Evolutionary conservation across 1,284 basidiomycete species (phyloP).

Genomic region (Leccinum griseonigrum): DNA sequence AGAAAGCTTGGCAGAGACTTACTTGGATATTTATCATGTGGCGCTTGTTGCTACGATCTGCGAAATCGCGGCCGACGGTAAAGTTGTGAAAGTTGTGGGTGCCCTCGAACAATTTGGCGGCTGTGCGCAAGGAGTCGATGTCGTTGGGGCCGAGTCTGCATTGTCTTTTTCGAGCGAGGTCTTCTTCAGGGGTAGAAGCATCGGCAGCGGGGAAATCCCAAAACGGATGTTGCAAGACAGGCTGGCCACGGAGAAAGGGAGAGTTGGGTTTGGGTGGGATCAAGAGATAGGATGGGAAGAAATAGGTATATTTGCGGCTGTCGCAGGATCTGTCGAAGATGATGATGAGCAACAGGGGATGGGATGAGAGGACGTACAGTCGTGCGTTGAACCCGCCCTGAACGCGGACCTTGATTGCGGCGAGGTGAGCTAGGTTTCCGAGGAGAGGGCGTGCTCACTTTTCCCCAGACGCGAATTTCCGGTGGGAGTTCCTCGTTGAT

Average conservation of each 20-base stretch:
- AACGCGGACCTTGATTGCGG: conserved; percentile 54
- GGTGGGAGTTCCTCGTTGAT: conserved; percentile 88
- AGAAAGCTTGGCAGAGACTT: conserved; percentile 16
- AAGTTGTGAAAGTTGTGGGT: conserved; percentile 98
- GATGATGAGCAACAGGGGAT: conserved; percentile 8
- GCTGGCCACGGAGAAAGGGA: conserved; percentile 49
- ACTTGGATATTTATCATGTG: conserved; percentile 87
- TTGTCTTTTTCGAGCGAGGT: conserved; percentile 57
- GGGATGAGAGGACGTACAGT: conserved; percentile 48
- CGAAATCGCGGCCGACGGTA: conserved; percentile 85
- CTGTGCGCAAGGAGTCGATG: conserved; percentile 54
- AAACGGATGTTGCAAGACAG: conserved; percentile 40
- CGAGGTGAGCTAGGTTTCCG: background rate
- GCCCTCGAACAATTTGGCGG: conserved; percentile 70
- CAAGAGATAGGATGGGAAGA: conserved; percentile 92
- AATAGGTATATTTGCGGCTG: conserved; percentile 96
- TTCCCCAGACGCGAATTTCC: conserved; percentile 92
- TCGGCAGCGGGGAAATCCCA: conserved; percentile 43
- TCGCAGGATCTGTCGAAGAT: conserved; percentile 69
- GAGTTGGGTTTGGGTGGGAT: conserved; percentile 86
- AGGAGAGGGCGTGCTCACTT: conserved; percentile 44
- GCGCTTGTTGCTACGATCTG: conserved; percentile 78
- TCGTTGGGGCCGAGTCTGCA: conserved; percentile 65
- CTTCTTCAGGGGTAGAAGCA: conserved; percentile 45
- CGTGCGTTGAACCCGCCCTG: conserved; percentile 94